Conservation (phyloP, 2,329 filamentous ascomycete species). For the Alternaria sp. region DNA sequence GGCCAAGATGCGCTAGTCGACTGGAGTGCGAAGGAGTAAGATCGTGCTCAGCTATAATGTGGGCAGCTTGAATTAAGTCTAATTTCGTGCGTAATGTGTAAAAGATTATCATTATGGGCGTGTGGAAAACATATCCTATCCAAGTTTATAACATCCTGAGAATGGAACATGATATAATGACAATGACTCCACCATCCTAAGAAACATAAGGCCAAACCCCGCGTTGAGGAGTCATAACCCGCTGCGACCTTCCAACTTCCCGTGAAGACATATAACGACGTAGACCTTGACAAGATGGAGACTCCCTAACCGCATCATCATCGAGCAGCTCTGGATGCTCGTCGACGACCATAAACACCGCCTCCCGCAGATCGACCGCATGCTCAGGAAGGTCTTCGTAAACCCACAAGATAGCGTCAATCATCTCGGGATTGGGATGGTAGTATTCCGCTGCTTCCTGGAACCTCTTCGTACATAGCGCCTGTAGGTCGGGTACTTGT, state of each 20-base stretch:
- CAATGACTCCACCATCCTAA: neutral
- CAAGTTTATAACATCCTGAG: neutral
- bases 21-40: slow-evolving; percentile 31
- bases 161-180: neutral
- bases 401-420: neutral
- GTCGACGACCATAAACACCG: neutral
- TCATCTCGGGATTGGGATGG: neutral
- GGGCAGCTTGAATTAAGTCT: neutral
- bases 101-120: neutral
- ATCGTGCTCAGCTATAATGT: neutral
- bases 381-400: neutral
- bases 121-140: neutral
- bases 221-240: neutral
- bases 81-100: neutral
- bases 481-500: neutral
- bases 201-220: neutral
- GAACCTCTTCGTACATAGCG: neutral
- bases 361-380: neutral
- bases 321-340: neutral
- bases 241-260: neutral
- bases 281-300: neutral
- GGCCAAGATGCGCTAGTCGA: slow-evolving; percentile 48
- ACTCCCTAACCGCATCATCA: neutral
- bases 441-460: neutral
- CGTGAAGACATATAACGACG: neutral